Conservation (phyloP, 2,329 filamentous ascomycete species). For the Seiridium cupressi region DNA sequence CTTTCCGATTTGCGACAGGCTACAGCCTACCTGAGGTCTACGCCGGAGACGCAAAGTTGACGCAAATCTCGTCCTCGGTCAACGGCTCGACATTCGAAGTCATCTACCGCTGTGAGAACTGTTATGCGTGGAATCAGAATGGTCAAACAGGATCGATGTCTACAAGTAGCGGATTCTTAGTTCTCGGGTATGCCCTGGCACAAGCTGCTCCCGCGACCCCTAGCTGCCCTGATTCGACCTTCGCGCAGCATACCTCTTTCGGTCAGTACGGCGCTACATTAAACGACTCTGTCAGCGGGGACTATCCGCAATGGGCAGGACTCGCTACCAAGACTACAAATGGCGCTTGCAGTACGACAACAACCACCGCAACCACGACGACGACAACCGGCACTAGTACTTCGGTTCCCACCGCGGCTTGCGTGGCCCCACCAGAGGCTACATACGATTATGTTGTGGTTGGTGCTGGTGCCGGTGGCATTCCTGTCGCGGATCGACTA, state of each 20-base stretch:
- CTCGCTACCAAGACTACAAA: constrained; percentile 38
- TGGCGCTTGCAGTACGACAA: constrained; percentile 28
- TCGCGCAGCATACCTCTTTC: constrained; percentile 54
- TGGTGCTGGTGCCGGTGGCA: constrained; percentile 58
- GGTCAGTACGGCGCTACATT: constrained; percentile 49
- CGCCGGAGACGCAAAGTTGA: constrained; percentile 60
- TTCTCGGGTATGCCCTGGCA: constrained; percentile 56
- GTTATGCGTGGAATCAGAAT: constrained; percentile 53
- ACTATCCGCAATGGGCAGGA: constrained; percentile 41
- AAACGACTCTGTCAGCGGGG: constrained; percentile 26
- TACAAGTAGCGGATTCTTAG: constrained; percentile 40
- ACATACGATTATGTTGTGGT: constrained; percentile 62
- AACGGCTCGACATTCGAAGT: constrained; percentile 59
- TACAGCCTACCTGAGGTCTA: constrained; percentile 61
- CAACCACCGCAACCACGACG: constrained; percentile 12
- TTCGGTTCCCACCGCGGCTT: constrained; percentile 13
- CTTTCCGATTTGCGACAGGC: constrained; percentile 56
- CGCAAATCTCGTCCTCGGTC: constrained; percentile 57
- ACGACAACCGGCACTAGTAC: constrained; percentile 19
- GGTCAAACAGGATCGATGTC: constrained; percentile 40
- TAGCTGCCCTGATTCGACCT: constrained; percentile 38
- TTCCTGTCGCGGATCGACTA: constrained; percentile 58
- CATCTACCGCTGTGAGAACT: constrained; percentile 63
- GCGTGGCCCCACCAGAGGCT: constrained; percentile 19
- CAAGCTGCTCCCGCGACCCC: constrained; percentile 38